phyloP scores from a whole-genome alignment of 2,329 filamentous ascomycete genomes.

The Ascomycota sp. region DNA sequence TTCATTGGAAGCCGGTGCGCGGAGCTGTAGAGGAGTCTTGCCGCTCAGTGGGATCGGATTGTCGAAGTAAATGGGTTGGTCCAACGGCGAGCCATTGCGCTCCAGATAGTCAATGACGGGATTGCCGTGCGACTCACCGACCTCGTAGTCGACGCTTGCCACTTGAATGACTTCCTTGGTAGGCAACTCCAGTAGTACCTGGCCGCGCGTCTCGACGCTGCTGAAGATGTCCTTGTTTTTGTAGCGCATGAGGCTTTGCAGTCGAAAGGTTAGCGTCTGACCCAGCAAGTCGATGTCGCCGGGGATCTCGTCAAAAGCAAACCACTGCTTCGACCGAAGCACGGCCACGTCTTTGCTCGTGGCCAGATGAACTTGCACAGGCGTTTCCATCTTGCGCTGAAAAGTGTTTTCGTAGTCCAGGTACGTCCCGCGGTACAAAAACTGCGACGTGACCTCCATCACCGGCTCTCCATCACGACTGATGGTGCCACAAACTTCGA shows the following conservation, averaged over 20 bases:
- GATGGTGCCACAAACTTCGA: slow-evolving; percentile 97
- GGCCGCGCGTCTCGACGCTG: slow-evolving; percentile 73
- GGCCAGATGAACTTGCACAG: slow-evolving; percentile 74
- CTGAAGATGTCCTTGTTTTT: slow-evolving; percentile 88
- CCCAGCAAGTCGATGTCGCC: slow-evolving; percentile 69
- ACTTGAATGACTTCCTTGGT: slow-evolving; percentile 96
- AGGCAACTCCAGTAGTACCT: slow-evolving; percentile 80
- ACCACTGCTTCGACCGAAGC: slow-evolving; percentile 93
- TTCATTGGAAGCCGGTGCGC: slow-evolving; percentile 88
- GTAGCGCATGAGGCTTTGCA: slow-evolving; percentile 76
- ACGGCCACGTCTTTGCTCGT: slow-evolving; percentile 84
- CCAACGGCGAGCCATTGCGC: slow-evolving; percentile 74
- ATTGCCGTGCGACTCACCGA: slow-evolving; percentile 78
- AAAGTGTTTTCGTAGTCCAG: slow-evolving; percentile 94
- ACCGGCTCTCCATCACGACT: slow-evolving; percentile 61
- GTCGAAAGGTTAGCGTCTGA: slow-evolving; percentile 86
- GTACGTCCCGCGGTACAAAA: slow-evolving; percentile 84
- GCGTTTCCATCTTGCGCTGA: slow-evolving; percentile 88
- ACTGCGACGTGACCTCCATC: slow-evolving; percentile 97
- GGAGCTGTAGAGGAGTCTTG: slow-evolving; percentile 68
- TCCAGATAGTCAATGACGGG: slow-evolving; percentile 90
- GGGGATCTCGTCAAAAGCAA: slow-evolving; percentile 48
- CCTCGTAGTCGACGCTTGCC: slow-evolving; percentile 88
- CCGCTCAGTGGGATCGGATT: slow-evolving; percentile 90
- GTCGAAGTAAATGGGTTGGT: slow-evolving; percentile 92